Conservation (phyloP, 2,329 filamentous ascomycete species). For the Apiospora saccharicola region DNA sequence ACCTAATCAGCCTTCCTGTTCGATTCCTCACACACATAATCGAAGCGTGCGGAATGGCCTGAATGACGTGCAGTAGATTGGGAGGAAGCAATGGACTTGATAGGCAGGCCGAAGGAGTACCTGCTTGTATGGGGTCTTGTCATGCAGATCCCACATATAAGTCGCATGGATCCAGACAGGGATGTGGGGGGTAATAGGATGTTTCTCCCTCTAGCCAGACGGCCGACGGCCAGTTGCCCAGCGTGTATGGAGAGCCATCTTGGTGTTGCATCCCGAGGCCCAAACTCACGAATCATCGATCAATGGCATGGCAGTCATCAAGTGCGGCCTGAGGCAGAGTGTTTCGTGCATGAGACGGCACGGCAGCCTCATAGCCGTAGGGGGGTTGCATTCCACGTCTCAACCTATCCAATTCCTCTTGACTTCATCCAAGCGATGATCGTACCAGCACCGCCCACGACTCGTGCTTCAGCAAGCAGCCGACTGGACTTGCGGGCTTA, state of each 20-base stretch:
- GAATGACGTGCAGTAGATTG: not conserved
- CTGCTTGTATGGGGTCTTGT: not conserved
- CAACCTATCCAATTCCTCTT: not conserved
- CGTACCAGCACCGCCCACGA: not conserved
- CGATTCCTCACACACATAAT: not conserved
- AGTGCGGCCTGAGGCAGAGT: not conserved
- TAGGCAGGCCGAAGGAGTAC: conserved; percentile 4
- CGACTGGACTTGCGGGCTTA: not conserved
- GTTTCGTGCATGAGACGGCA: conserved; percentile 9
- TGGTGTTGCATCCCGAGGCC: conserved; percentile 9
- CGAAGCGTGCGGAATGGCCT: not conserved
- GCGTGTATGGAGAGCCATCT: not conserved
- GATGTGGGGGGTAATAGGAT: not conserved
- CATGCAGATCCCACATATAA: conserved; percentile 16
- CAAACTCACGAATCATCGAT: not conserved
- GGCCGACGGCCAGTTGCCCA: not conserved
- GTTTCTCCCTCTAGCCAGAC: conserved; percentile 1
- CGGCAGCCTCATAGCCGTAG: conserved; percentile 2
- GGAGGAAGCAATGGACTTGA: not conserved
- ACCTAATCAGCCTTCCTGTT: not conserved
- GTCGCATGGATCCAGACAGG: conserved; percentile 16
- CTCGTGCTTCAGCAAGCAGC: conserved; percentile 8
- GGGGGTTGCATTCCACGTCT: conserved; percentile 7
- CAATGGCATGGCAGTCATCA: not conserved
- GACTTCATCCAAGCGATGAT: not conserved